Evolutionary conservation across 169 alveolate genomes (phyloP), one percentile per base, ranked within the genome.

Genomic region (Plasmodium vinckei): DNA sequence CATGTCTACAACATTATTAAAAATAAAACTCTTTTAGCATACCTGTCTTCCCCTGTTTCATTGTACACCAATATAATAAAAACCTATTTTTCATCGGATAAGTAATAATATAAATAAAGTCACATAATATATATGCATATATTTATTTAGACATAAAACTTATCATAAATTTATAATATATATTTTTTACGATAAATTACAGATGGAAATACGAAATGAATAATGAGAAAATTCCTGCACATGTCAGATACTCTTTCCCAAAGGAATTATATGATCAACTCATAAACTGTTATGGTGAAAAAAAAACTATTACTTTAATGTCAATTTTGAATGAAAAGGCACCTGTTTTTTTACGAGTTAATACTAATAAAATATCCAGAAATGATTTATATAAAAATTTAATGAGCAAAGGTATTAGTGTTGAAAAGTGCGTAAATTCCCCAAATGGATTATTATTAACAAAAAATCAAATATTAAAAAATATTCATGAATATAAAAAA

Each of bases 181-280:
- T 56, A 33, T 27, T 53, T 42, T 39, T 15, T 25, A 39, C 57
- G 33, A 3, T 33, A 33, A 33, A 33, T 33, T 79, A 5, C 90
- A 93, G 98, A 23, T 95, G 98, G 98, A 84, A 95, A 53, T 73
- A 73, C 64, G 94, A 93, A 86, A 72, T 95, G 67, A 92, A 91
- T 60, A 95, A 95, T 87, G 91, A 91, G 63, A 87, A 87, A n/a
- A 87, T 95, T 17, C 94, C 96, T 7, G 95, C 97, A 9, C 94
- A 94, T 72, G 70, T 94, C 25, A 82, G 98, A 51, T 94, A 95
- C 75, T 94, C 97, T 23, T 94, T 95, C 68, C 98, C 98, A n/a
- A 92, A 93, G 56, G 95, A 91, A 67, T 89, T 95, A 13, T 95
- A 92, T 73, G 92, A 49, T 23, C 93, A 93, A 42, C 46, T 95